A percentile compares a stretch with the other conserved stretches of the same genome.
Conservation (phyloP, 2,329 filamentous ascomycete species). For the Pseudogymnoascus sp. region DNA sequence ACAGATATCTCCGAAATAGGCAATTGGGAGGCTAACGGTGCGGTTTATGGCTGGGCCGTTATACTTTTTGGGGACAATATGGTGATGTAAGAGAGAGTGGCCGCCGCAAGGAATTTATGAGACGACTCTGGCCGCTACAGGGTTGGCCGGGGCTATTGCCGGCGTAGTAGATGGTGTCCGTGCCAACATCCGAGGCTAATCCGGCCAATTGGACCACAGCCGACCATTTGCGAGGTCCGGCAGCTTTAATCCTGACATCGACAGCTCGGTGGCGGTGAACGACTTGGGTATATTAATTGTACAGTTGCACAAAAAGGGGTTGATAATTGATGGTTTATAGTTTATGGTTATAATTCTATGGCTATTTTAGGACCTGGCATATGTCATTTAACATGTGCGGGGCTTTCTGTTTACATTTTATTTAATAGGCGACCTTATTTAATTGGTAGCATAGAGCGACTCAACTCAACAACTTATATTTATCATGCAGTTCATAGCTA, state of each 20-base stretch:
- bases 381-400: neutral
- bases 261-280: neutral
- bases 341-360: neutral
- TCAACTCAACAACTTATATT: neutral
- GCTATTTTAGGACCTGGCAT: neutral
- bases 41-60: neutral
- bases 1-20: neutral
- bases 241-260: neutral
- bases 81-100: constrained; percentile 3
- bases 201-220: neutral
- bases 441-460: neutral
- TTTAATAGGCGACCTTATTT: too few species aligned
- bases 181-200: constrained; percentile 6
- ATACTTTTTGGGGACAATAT: neutral
- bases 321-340: neutral
- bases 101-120: constrained; percentile 1
- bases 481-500: neutral
- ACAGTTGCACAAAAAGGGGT: neutral
- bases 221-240: neutral
- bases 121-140: constrained; percentile 5
- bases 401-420: neutral
- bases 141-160: constrained; percentile 1
- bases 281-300: neutral
- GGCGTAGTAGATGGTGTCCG: neutral
- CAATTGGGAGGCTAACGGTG: neutral